Percentiles rank a stretch among this genome's conserved stretches.
phyloP scores from a whole-genome alignment of 176 grass and related monocot genomes.

The Oropetium thomaeum region DNA sequence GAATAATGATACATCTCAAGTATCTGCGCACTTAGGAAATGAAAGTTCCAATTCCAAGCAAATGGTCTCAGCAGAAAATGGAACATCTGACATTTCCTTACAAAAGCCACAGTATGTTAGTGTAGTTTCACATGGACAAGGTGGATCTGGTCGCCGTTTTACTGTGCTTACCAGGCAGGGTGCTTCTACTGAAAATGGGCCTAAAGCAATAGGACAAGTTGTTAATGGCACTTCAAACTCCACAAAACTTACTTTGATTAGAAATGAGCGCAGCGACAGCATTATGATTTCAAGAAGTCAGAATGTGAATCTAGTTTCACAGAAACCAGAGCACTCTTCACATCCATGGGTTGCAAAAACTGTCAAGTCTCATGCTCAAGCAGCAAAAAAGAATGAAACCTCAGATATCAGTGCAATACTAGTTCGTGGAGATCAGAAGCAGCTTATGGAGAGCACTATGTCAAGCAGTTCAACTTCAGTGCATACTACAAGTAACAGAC shows the following conservation, averaged over 20 bases:
- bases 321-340: conserved; percentile 10
- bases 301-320: conserved; percentile 15
- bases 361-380: conserved; percentile 23
- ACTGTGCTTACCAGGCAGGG: conserved; percentile 40
- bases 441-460: conserved; percentile 1
- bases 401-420: conserved; percentile 28
- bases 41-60: conserved; percentile 29
- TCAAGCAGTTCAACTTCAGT: conserved; percentile 17
- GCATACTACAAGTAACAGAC: background rate
- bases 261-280: background rate
- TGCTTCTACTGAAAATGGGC: conserved; percentile 22
- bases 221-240: conserved; percentile 9
- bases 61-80: conserved; percentile 28
- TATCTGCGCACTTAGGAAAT: conserved; percentile 29
- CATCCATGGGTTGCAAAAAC: conserved; percentile 6
- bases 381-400: conserved; percentile 34
- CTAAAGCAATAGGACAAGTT: conserved; percentile 38
- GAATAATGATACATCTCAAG: conserved; percentile 29
- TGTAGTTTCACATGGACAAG: conserved; percentile 42
- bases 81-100: conserved; percentile 16
- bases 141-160: conserved; percentile 28
- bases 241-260: conserved; percentile 13
- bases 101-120: conserved; percentile 39
- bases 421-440: conserved; percentile 24
- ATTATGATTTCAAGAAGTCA: conserved; percentile 12